Evolutionary conservation across 495 filamentous ascomycete species (phyloP), one percentile per base, ranked within the genome.

Genomic region (Tuber borchii): DNA sequence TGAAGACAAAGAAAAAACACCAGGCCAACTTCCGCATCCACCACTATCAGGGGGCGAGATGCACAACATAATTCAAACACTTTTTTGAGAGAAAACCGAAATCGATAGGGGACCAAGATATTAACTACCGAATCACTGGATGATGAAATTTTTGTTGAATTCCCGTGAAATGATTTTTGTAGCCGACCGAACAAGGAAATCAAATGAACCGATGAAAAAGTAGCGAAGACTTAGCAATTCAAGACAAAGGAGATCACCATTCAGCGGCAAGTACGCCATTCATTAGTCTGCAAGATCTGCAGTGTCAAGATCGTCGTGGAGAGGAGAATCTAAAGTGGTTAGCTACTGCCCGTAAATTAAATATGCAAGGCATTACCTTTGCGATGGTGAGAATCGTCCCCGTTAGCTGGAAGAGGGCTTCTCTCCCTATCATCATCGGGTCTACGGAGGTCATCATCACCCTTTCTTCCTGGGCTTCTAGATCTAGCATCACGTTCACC

Each of bases 221-320:
- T 77, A 77, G 72, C 77, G 40, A 75, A 70, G 72, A 81, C 70
- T 44, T 51, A 70, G 72, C 71, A 73, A 48, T 51, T 51, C 39
- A 73, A 71, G 48, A 73, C 40, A 73, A 73, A 73, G 70, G 39
- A 71, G 34, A 71, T 45, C 39, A 40, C 39, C 39, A 40, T 42
- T 42, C 39, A 14, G 43, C 70, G 22, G 43, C 39, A 71, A 39
- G 34, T n/a, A 71, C 12, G 43, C 39, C 10, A 74, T 74, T 48
- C 71, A 77, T 79, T 83, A 83, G 48, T 83, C 81, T n/a, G 81
- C 81, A 71, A 83, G 79, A 81, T 98, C 95, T 83, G 94, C 95
- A 84, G 94, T 94, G 85, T 99, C 95, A 82, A 99, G 89, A 84
- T 99, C 95, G 85, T 99, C 96, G 84, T 97, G 94, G 80, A 90